Percentiles rank a stretch among this genome's conserved stretches.
phyloP scores from a whole-genome alignment of 805 yeast species.

The Yamadazyma philogaea region DNA sequence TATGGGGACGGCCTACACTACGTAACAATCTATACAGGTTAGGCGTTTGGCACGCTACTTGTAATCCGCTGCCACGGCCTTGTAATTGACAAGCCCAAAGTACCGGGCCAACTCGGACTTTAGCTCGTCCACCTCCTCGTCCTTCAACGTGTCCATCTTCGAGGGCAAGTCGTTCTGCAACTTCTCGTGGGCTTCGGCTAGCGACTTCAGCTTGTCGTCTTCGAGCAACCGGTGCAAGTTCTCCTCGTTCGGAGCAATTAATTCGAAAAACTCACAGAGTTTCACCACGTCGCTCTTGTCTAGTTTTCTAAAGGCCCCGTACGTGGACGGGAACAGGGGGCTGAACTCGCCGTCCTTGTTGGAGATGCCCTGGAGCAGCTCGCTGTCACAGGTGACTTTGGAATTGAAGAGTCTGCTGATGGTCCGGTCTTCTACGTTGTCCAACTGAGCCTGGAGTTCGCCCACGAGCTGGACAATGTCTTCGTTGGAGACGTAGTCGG shows the following conservation, averaged over 20 bases:
- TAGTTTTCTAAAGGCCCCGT: slow-evolving; percentile 50
- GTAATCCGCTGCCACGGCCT: too few species aligned
- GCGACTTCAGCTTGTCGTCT: slow-evolving; percentile 8
- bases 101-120: slow-evolving; percentile 66
- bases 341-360: slow-evolving; percentile 77
- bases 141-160: slow-evolving; percentile 18
- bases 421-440: slow-evolving; percentile 71
- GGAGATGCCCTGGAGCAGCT: slow-evolving; percentile 61
- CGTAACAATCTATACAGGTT: too few species aligned
- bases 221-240: slow-evolving; percentile 24
- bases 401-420: slow-evolving; percentile 69
- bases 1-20: too few species aligned
- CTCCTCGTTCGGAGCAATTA: slow-evolving; percentile 62
- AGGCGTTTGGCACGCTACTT: too few species aligned
- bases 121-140: slow-evolving; percentile 51
- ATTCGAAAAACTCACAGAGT: slow-evolving; percentile 71
- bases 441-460: slow-evolving; percentile 86
- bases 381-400: slow-evolving; percentile 36
- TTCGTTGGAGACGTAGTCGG: slow-evolving; percentile 72
- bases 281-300: slow-evolving; percentile 45
- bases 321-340: slow-evolving; percentile 55
- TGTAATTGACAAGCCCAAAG: slow-evolving; percentile 9
- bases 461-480: slow-evolving; percentile 85
- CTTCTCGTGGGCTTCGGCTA: slow-evolving; percentile 11
- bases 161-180: slow-evolving; percentile 4